These are phyloP conservation scores for Triangularia setosa DNA, from an alignment of 2,329 filamentous ascomycete genomes.

Conservation along the genomic window DNA sequence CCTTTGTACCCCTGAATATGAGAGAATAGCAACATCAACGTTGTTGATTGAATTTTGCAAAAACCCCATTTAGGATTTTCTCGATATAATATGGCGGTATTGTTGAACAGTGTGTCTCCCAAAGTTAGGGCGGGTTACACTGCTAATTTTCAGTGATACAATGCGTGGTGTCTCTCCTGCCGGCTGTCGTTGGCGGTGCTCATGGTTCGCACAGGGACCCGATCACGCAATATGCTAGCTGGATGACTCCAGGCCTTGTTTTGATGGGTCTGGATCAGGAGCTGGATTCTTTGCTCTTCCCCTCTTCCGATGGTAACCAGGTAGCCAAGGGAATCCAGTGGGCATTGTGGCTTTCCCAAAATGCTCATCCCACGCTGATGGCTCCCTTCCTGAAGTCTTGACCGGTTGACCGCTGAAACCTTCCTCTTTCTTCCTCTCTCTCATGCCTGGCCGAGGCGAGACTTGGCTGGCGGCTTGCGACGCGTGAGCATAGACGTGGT, in stretches of 20 bases:
- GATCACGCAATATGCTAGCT: constrained; percentile 19
- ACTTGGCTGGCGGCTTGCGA: neutral
- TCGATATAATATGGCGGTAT: neutral
- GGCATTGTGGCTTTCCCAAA: neutral
- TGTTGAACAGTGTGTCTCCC: neutral
- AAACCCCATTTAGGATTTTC: neutral
- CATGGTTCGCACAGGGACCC: neutral
- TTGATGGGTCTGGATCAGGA: neutral
- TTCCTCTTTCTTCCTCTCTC: neutral
- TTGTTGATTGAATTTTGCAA: neutral
- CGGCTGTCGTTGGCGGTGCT: neutral
- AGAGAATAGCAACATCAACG: neutral
- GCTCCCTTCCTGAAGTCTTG: neutral
- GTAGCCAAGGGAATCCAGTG: neutral
- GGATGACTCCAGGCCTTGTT: constrained; percentile 12
- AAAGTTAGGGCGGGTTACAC: neutral
- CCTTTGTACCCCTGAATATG: neutral
- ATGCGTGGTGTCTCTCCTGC: neutral
- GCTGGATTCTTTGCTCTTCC: neutral
- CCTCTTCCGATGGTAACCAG: neutral
- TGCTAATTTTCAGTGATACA: neutral
- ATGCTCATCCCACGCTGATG: neutral
- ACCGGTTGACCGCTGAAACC: neutral
- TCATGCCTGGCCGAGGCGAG: neutral
- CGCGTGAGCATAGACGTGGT: neutral